Base-by-base conservation (phyloP, 2,329 filamentous ascomycete genomes). In the Aspergillus bombycis region DNA sequence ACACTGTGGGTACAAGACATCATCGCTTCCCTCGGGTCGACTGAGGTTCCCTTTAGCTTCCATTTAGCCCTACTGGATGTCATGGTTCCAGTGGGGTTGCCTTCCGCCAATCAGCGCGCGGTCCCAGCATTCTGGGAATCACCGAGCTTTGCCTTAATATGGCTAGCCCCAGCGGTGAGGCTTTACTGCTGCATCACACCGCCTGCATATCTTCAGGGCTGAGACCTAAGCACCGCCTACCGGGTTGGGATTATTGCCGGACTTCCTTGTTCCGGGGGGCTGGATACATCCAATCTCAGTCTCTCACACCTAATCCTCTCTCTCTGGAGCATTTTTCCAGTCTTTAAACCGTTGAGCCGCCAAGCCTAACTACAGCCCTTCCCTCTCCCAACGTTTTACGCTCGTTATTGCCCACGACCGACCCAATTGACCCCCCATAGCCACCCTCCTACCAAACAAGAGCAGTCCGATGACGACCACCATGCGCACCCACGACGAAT, bases 401-500 rank as follows among this genome's bases (percentile, higher is more conserved):
- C n/a, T 54, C 19, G 7, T 52, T 46, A 11, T 21, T 6, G 14
- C 48, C 32, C 9, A 16, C 16, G 9, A 11, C 4, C 10, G 28
- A n/a, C 50, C 30, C 50, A 19, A 53, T 53, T 53, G 50, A 32
- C 48, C 43, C n/a, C 26, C 28, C n/a, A n/a, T n/a, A n/a, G n/a
- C n/a, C n/a, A 21, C 41, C n/a, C 21, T n/a, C 14, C 38, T 14
- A 9, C 38, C 16, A 36, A 36, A 4, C 14, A 41, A 36, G 34
- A 6, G 23, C 23, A 48, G 21, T 11, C n/a, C 5, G 10, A 23
- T 26, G 52, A 36, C 32, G 10, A 23, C 52, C 52, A 21, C 58
- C 32, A 58, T 64, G 58, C 62, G 62, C 23, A 64, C 45, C n/a
- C 59, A 64, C 55, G 62, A 64, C 26, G 59, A 64, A 14, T 59